Evolutionary conservation across 805 yeast species (phyloP), one percentile per base, ranked within the genome.

Genomic region (Kodamaea restingae): DNA sequence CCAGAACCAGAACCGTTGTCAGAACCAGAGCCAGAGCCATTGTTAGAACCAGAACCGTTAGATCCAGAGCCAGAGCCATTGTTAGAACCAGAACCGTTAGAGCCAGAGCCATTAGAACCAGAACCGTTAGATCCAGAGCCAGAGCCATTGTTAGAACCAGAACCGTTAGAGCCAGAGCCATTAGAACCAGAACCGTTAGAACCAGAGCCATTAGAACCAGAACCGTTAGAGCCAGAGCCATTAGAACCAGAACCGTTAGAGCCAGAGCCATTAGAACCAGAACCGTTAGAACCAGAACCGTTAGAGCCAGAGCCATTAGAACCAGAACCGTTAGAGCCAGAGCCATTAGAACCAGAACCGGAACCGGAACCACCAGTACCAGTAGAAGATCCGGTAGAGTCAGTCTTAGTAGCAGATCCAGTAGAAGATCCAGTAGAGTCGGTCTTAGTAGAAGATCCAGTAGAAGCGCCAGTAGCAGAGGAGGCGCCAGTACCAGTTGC

Each of bases 361-460:
- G 35, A 25, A 20, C 33, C 22, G 21, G 46, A 17, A 8, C 37
- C n/a, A 21, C 36, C 24, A 9, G 39, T 18, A 20, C 22, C 20
- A 20, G 26, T 7, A 11, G 34, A 21, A 29, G 34, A 15, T 7
- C 15, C 26, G 6, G 25, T 18, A 32, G 25, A 8, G 35, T 22
- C 26, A 20, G 26, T 8, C 11, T 9, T 15, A 32, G 36, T 32
- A 4, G 27, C 5, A 7, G 36, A 21, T 4, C 17, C 28, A 32
- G 26, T 25, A 4, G n/a, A 25, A 7, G 27, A 25, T 4, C 10
- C 20, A 36, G 34, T 17, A 11, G 35, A 11, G 15, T 17, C 18
- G n/a, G n/a, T n/a, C n/a, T n/a, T n/a, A 30, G 39, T 8, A 14
- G 34, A 15, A 2, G 39, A 11, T 17, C 24, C 24, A 21, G 39